Conservation (phyloP, 257 asterid species). For the Fraxinus pennsylvanica region DNA sequence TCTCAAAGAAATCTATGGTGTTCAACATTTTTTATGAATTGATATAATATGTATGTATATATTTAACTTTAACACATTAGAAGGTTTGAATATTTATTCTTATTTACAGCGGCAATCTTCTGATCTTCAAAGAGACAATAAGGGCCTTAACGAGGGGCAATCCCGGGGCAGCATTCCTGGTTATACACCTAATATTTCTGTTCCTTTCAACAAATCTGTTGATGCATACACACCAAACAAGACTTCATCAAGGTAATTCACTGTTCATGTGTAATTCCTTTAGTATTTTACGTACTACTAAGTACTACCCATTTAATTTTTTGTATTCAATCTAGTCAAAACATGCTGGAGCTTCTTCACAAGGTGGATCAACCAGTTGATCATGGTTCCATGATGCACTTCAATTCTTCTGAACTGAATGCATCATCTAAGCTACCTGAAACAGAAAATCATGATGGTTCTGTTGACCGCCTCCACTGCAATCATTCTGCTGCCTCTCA, state of each 20-base stretch:
- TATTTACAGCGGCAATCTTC: constrained; percentile 56
- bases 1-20: constrained; percentile 36
- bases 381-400: constrained; percentile 41
- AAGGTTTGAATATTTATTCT: constrained; percentile 20
- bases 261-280: constrained; percentile 15
- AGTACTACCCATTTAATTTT: constrained; percentile 6
- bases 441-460: constrained; percentile 51
- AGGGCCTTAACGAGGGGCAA: constrained; percentile 42
- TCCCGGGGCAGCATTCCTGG: constrained; percentile 44
- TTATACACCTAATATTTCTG: constrained; percentile 36
- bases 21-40: constrained; percentile 46
- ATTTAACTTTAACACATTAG: constrained; percentile 10
- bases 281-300: neutral
- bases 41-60: neutral
- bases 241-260: constrained; percentile 54
- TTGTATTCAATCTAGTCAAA: constrained; percentile 54
- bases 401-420: constrained; percentile 43
- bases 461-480: constrained; percentile 48
- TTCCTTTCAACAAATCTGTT: constrained; percentile 42
- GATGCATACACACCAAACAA: constrained; percentile 43
- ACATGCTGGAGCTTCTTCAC: constrained; percentile 93
- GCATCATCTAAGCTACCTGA: constrained; percentile 52
- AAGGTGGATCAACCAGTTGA: constrained; percentile 80
- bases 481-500: constrained; percentile 63
- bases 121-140: constrained; percentile 48